A percentile compares a stretch with the other conserved stretches of the same genome.
phyloP scores from a whole-genome alignment of 108 stramenopile genomes.

The Skeletonema tropicum region DNA sequence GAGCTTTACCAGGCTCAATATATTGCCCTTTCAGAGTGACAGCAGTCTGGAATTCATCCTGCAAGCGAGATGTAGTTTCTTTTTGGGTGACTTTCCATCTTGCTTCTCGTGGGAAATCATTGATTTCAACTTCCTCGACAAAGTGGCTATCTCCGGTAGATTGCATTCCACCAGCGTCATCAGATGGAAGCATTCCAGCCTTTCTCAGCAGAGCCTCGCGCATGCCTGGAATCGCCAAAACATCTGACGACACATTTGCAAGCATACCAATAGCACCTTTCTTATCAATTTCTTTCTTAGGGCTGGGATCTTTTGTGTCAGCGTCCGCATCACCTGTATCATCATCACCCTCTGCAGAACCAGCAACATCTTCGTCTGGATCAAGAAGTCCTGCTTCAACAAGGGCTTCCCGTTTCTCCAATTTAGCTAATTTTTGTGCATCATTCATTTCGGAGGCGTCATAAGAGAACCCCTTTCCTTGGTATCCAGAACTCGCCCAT shows the following conservation, averaged over 20 bases:
- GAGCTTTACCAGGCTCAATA: constrained; percentile 65
- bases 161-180: constrained; percentile 34
- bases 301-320: constrained; percentile 4
- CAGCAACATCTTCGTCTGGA: constrained; percentile 79
- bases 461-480: constrained; percentile 97
- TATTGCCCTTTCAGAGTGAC: constrained; percentile 90
- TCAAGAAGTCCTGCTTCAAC: constrained; percentile 88
- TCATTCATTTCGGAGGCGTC: constrained; percentile 95
- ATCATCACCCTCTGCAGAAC: constrained; percentile 28
- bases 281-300: constrained; percentile 30
- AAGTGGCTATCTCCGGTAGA: constrained; percentile 73
- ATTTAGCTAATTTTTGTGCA: constrained; percentile 83
- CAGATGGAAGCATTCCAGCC: constrained; percentile 65
- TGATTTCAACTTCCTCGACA: constrained; percentile 90
- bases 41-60: constrained; percentile 91
- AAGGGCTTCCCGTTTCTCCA: constrained; percentile 91
- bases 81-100: constrained; percentile 90
- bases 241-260: constrained; percentile 74
- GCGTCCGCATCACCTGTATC: constrained; percentile 36
- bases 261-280: constrained; percentile 60
- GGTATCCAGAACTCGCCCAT: constrained; percentile 92
- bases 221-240: constrained; percentile 88
- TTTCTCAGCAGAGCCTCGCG: constrained; percentile 80
- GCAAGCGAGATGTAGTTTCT: constrained; percentile 85
- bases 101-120: constrained; percentile 92